Base-by-base conservation (phyloP, 495 filamentous ascomycete genomes). In the Oleoguttula mirabilis region DNA sequence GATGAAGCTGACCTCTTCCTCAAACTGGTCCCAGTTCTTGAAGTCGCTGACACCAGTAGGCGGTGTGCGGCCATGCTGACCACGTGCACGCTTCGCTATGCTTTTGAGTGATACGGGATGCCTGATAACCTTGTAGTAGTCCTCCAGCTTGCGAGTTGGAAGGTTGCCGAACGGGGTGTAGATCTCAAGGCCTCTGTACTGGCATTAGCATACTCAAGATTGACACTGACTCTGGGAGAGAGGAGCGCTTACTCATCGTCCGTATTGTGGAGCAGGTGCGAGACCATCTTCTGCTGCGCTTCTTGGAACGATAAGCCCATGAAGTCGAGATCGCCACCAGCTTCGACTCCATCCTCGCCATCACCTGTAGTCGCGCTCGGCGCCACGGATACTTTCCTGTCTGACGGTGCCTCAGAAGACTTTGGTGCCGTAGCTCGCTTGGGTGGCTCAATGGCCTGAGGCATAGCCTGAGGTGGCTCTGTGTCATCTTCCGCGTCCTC, bases 201-300 rank as follows among this genome's bases (percentile, higher is more conserved):
- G 34, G 27, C 46, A 47, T n/a, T n/a, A n/a, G n/a, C n/a, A n/a
- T n/a, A n/a, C n/a, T n/a, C n/a, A n/a, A n/a, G n/a, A n/a, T n/a
- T n/a, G n/a, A n/a, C n/a, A n/a, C n/a, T n/a, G n/a, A n/a, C n/a
- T n/a, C n/a, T n/a, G n/a, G n/a, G n/a, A n/a, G n/a, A n/a, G n/a
- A n/a, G 10, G 11, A 30, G 24, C 21, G 66, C 71, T 57, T 59
- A 77, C 77, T 69, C 56, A 36, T 67, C 65, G 35, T 84, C 79
- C 33, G 73, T 70, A 42, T 77, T 68, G 17, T 70, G 66, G 10
- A 84, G 67, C 38, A 85, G 47, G 47, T 82, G 79, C 21, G 72
- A 68, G 0, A 92, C 64, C 22, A 92, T 77, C 63, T 82, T 80
- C 43, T 88, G 82, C 55, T 92, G 84, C 0, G 83, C 84, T 45